These are phyloP conservation scores for Huntiella omanensis DNA, from an alignment of 2,329 filamentous ascomycete species.

Conservation along the genomic window DNA sequence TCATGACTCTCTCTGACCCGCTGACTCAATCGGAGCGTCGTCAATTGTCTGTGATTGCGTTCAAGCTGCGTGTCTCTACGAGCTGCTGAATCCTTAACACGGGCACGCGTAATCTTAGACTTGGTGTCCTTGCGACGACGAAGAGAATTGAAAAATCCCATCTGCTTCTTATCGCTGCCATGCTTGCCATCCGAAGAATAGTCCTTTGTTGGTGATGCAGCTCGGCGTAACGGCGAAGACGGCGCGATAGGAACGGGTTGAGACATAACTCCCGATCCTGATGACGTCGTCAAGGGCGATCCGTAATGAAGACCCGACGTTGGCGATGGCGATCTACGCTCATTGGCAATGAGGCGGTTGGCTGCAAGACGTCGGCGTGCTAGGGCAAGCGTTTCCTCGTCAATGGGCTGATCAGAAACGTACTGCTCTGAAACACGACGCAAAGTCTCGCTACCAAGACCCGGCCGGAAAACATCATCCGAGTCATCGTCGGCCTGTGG, in stretches of 20 bases:
- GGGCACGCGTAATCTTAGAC: slow-evolving; percentile 34
- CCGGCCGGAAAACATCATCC: slow-evolving; percentile 13
- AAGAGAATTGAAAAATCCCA: slow-evolving; percentile 30
- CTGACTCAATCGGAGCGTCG: slow-evolving; percentile 19
- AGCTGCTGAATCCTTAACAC: slow-evolving; percentile 36
- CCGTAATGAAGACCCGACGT: not conserved
- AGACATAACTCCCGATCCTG: not conserved
- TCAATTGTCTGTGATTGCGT: slow-evolving; percentile 34
- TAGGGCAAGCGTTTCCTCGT: not conserved
- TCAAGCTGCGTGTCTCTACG: slow-evolving; percentile 44
- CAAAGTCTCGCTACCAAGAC: not conserved
- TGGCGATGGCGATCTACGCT: slow-evolving; percentile 7
- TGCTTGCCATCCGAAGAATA: slow-evolving; percentile 11
- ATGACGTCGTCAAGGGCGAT: not conserved
- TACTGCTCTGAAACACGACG: not conserved
- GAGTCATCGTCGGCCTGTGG: slow-evolving; percentile 55
- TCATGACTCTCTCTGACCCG: not conserved
- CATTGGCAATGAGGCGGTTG: not conserved
- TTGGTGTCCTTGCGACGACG: slow-evolving; percentile 38
- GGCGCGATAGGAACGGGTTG: not conserved
- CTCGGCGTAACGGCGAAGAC: no score
- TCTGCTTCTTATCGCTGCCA: slow-evolving; percentile 9
- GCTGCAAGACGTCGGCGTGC: slow-evolving; percentile 2
- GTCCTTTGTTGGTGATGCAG: no score
- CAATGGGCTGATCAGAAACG: slow-evolving; percentile 1